Evolutionary conservation across 768 basidiomycete genomes (phyloP).

Genomic region (Mycena vulgaris): DNA sequence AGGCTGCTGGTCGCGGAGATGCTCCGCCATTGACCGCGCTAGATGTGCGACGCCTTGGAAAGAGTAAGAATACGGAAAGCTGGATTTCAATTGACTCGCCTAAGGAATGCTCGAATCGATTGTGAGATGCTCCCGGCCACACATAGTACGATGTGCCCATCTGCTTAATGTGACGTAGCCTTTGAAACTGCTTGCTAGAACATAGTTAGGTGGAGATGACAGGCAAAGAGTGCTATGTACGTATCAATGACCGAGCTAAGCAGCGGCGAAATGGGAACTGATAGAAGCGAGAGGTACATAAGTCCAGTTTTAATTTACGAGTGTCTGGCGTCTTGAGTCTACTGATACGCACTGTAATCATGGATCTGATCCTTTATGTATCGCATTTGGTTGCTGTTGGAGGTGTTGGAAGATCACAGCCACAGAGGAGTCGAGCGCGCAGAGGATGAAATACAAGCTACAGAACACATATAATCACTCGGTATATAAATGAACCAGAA

Average conservation of each 20-base stretch:
- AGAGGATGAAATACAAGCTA: too few relatives aligned
- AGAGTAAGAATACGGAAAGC: background rate
- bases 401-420: too few relatives aligned
- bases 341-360: constrained; percentile 51
- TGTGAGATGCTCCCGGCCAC: constrained; percentile 85
- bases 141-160: constrained; percentile 84
- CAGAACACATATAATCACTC: too few relatives aligned
- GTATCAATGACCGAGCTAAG: constrained; percentile 26
- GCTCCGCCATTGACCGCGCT: constrained; percentile 72
- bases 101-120: constrained; percentile 88
- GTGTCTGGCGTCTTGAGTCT: too few relatives aligned
- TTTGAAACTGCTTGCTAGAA: constrained; percentile 71
- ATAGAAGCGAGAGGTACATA: background rate
- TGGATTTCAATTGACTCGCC: constrained; percentile 58
- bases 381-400: constrained; percentile 24
- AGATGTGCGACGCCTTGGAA: constrained; percentile 80
- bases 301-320: too few relatives aligned
- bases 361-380: constrained; percentile 55
- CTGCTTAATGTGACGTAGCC: constrained; percentile 84
- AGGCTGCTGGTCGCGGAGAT: constrained; percentile 71
- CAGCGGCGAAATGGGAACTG: constrained; percentile 18
- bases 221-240: background rate
- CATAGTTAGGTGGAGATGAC: background rate
- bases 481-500: too few relatives aligned
- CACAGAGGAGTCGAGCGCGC: too few relatives aligned